phyloP scores from a whole-genome alignment of 2,329 filamentous ascomycete genomes.

The Aspergillus spinulosporus region DNA sequence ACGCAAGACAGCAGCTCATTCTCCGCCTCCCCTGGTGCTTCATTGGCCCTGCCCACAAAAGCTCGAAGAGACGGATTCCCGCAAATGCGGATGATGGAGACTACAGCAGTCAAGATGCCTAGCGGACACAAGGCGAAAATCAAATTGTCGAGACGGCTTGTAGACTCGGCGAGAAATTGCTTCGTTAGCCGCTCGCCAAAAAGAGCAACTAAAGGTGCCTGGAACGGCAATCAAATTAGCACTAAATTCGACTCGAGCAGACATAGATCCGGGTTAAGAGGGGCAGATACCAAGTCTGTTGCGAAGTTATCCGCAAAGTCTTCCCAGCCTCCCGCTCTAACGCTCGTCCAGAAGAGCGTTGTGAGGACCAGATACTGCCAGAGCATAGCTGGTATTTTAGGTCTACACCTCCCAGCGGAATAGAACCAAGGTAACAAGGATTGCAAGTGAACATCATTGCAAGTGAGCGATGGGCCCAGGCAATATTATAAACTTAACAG shows the following conservation, averaged over 20 bases:
- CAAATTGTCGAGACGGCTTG: conserved; percentile 45
- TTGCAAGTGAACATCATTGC: background rate
- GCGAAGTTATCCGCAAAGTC: conserved; percentile 44
- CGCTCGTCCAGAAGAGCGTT: conserved; percentile 22
- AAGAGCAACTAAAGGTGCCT: conserved; percentile 40
- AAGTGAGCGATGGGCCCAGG: background rate
- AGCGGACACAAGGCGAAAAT: conserved; percentile 51
- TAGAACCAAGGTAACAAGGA: background rate
- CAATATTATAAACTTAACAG: conserved; percentile 2
- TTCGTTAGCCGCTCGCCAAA: conserved; percentile 52
- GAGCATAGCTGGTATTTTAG: conserved; percentile 4
- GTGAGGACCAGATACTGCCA: conserved; percentile 14
- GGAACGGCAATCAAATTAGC: background rate
- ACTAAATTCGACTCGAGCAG: background rate
- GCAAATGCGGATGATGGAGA: conserved; percentile 49
- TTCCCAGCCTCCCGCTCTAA: conserved; percentile 35
- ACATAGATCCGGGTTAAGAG: background rate
- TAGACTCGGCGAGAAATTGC: conserved; percentile 51
- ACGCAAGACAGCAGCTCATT: conserved; percentile 51
- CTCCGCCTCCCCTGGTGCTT: conserved; percentile 45
- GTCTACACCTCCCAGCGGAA: background rate
- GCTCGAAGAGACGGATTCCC: conserved; percentile 47
- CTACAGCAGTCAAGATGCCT: conserved; percentile 48
- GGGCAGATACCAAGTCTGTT: conserved; percentile 36
- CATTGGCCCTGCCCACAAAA: conserved; percentile 49